A percentile compares a stretch with the other conserved stretches of the same genome.
Conservation (phyloP, 768 basidiomycete genomes). For the Naganishia friedmannii region DNA sequence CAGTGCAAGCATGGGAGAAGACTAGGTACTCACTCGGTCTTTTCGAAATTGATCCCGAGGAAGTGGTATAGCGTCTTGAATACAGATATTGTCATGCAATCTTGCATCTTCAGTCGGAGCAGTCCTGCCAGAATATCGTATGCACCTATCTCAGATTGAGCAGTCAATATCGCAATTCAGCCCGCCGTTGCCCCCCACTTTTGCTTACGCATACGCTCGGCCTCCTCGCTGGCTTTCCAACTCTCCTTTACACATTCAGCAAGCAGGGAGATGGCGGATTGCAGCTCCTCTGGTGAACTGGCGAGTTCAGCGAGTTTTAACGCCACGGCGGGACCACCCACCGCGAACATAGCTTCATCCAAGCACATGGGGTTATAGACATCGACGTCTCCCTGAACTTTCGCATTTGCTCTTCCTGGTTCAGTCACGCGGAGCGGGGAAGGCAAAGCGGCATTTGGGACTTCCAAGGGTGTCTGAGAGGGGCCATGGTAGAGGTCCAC, state of each 20-base stretch:
- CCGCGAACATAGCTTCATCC: constrained; percentile 73
- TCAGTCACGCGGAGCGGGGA: constrained; percentile 37
- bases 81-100: constrained; percentile 71
- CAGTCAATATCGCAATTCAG: neutral
- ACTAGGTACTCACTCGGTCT: constrained; percentile 65
- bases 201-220: constrained; percentile 76
- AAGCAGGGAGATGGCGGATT: constrained; percentile 67
- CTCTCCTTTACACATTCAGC: constrained; percentile 74
- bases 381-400: constrained; percentile 38
- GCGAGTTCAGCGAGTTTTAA: constrained; percentile 74
- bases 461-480: neutral
- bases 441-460: constrained; percentile 41
- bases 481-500: neutral
- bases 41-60: constrained; percentile 75
- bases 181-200: neutral
- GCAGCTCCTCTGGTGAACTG: constrained; percentile 73
- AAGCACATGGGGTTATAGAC: constrained; percentile 52
- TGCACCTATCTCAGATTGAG: constrained; percentile 59
- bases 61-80: constrained; percentile 84
- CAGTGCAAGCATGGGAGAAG: neutral
- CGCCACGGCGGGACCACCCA: constrained; percentile 74
- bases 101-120: constrained; percentile 65
- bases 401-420: constrained; percentile 34
- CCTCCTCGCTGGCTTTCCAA: constrained; percentile 93
- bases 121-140: constrained; percentile 80